Evolutionary conservation across 2,329 filamentous ascomycete genomes (phyloP), one percentile per base, ranked within the genome.

Genomic region (Penicillium sp.): DNA sequence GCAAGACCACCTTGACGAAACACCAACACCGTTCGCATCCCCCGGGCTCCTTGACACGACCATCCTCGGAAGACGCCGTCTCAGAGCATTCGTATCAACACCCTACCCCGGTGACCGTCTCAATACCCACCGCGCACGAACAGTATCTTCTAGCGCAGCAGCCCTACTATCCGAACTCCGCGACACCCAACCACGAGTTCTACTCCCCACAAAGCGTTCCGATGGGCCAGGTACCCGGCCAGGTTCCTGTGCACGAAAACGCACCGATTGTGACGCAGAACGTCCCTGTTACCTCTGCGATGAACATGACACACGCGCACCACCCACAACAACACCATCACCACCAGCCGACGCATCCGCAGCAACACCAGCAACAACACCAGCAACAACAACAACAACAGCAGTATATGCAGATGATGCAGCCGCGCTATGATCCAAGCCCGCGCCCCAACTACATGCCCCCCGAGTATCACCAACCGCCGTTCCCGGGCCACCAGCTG

Each of bases 1-100:
- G 71, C 51, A 74, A 74, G 57, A 74, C 71, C 7, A 74, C 71
- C 15, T 63, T 74, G 45, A 74, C 70, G 18, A 74, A 74, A 49
- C 71, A 74, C 42, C 70, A 73, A 61, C 64, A 71, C 46, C 70
- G 70, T 47, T 70, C 70, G n/a, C 71, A 74, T 50, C 67, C 64
- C 6, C 64, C 68, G 13, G 70, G 68, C 2, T 60, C 64, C 10
- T 45, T 69, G 56, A 66, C 68, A 47, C 67, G 70, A 45, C 64
- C 65, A 34, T 66, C 70, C 12, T 72, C 70, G 6, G 70, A 72
- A 55, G 71, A 73, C 52, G 60, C 67, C 6, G 61, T 60, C 16
- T 71, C 71, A 7, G 70, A 73, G 54, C 66, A 70, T 34, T 70
- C 70, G 16, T 73, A 72, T 53, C 56, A 55, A 4, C 56, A 63